A percentile compares a stretch with the other conserved stretches of the same genome.
Evolutionary conservation across 1,139 yeast genomes (phyloP).

Genomic region (Suhomyces bribrorum): DNA sequence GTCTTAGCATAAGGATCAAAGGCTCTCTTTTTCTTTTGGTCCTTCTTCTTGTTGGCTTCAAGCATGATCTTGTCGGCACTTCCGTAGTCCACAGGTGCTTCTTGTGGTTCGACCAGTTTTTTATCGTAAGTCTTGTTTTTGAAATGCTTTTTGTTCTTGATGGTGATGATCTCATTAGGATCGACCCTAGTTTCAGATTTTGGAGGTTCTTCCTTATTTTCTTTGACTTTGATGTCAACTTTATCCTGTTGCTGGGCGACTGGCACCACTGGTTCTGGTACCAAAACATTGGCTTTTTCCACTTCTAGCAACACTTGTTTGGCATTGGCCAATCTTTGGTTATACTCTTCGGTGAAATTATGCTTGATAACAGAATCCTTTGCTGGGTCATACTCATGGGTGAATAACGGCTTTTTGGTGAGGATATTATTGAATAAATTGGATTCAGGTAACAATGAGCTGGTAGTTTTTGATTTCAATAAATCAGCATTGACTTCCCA

Average conservation of each 20-base stretch:
- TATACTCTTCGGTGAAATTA: constrained; percentile 18
- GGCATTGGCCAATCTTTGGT: constrained; percentile 20
- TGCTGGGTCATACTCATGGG: constrained; percentile 24
- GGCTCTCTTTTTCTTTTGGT: constrained; percentile 37
- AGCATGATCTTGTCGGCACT: constrained; percentile 50
- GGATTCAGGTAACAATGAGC: constrained; percentile 18
- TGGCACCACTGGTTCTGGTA: constrained; percentile 9
- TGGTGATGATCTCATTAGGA: constrained; percentile 57
- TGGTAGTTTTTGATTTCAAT: constrained; percentile 1
- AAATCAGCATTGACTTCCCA: constrained; percentile 7
- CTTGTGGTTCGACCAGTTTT: constrained; percentile 10
- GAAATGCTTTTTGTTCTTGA: constrained; percentile 38
- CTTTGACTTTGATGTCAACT: constrained; percentile 6
- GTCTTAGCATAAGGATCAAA: constrained; percentile 61
- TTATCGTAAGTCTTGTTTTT: constrained; percentile 2
- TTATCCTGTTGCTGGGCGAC: constrained; percentile 6
- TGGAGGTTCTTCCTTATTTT: constrained; percentile 2
- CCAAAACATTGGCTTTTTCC: constrained; percentile 9
- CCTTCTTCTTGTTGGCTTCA: constrained; percentile 16
- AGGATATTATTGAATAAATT: constrained; percentile 15
- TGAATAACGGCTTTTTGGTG: constrained; percentile 8
- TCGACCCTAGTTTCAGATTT: constrained; percentile 19
- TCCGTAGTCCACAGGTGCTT: constrained; percentile 44
- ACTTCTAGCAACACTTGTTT: constrained; percentile 22
- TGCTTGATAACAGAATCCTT: constrained; percentile 21